Evolutionary conservation across 768 basidiomycete species (phyloP).

Genomic region (Leccinum ochraceum): DNA sequence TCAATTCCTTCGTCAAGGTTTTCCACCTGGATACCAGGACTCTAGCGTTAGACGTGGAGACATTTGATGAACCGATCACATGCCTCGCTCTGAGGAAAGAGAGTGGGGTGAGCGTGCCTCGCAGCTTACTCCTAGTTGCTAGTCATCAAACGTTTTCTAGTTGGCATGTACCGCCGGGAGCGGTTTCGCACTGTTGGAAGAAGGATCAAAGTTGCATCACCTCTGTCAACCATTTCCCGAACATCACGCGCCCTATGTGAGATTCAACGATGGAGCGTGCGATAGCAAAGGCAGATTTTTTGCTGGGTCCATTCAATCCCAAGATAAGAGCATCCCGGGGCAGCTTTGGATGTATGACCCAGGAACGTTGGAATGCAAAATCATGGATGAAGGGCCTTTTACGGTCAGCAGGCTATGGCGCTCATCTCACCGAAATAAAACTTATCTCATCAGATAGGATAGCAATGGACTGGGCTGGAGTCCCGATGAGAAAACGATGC

Average conservation of each 20-base stretch:
- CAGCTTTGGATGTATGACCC: slow-evolving; percentile 63
- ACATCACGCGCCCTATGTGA: slow-evolving; percentile 43
- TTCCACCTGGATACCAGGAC: slow-evolving; percentile 42
- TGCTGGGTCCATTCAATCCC: slow-evolving; percentile 60
- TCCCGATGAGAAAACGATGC: slow-evolving; percentile 22
- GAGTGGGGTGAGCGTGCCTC: slow-evolving; percentile 11
- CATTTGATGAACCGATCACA: slow-evolving; percentile 55
- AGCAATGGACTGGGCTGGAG: slow-evolving; percentile 27
- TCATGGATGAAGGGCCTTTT: slow-evolving; percentile 65
- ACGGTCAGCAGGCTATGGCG: slow-evolving; percentile 45
- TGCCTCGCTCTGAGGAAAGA: slow-evolving; percentile 56
- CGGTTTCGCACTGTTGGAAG: slow-evolving; percentile 22
- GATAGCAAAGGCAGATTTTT: slow-evolving; percentile 65
- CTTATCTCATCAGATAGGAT: slow-evolving; percentile 10
- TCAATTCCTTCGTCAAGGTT: too few relatives aligned
- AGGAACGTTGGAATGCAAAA: slow-evolving; percentile 40
- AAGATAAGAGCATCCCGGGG: slow-evolving; percentile 52
- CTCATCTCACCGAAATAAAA: slow-evolving; percentile 7
- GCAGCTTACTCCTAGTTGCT: neutral
- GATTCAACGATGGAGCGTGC: slow-evolving; percentile 75
- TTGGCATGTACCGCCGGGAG: slow-evolving; percentile 24
- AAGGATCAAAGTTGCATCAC: slow-evolving; percentile 44
- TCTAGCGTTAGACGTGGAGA: slow-evolving; percentile 43
- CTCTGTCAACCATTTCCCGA: slow-evolving; percentile 52
- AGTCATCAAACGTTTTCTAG: slow-evolving; percentile 1